Conservation (phyloP, 306 rosid genomes). For the Cercis canadensis region DNA sequence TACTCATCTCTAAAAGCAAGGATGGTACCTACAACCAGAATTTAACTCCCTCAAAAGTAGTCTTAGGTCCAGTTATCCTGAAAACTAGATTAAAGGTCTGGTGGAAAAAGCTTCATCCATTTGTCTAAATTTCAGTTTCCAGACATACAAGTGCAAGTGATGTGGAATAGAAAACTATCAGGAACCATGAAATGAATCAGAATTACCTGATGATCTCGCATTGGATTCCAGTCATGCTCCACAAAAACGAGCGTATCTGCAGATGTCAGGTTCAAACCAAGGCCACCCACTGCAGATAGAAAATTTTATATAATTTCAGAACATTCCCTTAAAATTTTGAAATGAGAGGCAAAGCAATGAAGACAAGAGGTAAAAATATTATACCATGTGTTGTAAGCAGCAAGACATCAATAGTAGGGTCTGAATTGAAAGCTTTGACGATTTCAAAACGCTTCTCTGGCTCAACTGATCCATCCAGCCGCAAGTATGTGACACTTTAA, state of each 20-base stretch:
- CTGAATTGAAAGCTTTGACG: constrained; percentile 94
- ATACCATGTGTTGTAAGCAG: constrained; percentile 95
- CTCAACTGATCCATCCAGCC: constrained; percentile 95
- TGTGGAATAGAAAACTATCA: constrained; percentile 23
- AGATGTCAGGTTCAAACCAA: constrained; percentile 95
- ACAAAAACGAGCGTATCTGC: constrained; percentile 94
- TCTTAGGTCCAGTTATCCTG: background rate
- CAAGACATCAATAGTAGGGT: constrained; percentile 93
- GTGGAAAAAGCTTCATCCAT: constrained; percentile 11
- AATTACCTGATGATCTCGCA: constrained; percentile 96
- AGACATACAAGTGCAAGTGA: constrained; percentile 16
- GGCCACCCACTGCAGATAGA: constrained; percentile 85
- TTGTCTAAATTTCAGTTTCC: constrained; percentile 23
- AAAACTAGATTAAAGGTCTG: constrained; percentile 15
- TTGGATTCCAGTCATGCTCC: constrained; percentile 99
- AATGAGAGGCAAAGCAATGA: constrained; percentile 1
- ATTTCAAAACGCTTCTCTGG: constrained; percentile 88
- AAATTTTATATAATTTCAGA: constrained; percentile 28
- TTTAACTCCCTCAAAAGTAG: background rate
- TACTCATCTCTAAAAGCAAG: background rate
- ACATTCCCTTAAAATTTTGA: constrained; percentile 3
- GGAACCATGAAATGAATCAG: constrained; percentile 24
- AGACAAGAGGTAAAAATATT: constrained; percentile 11
- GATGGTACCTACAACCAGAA: constrained; percentile 8
- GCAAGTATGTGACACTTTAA: constrained; percentile 84